Base-by-base conservation (phyloP, 2,329 filamentous ascomycete species). In the Cladophialophora immunda region DNA sequence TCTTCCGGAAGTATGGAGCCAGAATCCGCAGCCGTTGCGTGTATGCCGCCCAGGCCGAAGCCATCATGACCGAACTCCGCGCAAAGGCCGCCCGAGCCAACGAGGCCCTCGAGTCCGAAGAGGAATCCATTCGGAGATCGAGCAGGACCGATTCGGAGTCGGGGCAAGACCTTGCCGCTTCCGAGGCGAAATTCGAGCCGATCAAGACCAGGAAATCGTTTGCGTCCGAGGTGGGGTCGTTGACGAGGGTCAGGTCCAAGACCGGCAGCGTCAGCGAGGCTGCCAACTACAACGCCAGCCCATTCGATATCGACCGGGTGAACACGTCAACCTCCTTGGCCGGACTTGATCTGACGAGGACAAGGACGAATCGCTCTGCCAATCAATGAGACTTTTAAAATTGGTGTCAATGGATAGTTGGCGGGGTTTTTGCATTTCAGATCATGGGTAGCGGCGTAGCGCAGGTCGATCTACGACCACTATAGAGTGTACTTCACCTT, bases 1-100 rank as follows among this genome's bases (percentile, higher is more conserved):
- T 94, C 17, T 92, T 94, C 78, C 92, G 91, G 80, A 88, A 85
- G 72, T 92, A 92, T 76, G 91, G 91, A 45, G 80, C 64, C 52
- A n/a, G 13, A 25, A 67, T 67, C 27, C 59, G 64, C 25, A 32
- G 27, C 11, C 65, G 62, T 47, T 70, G 72, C 58, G 65, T 70
- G 9, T 73, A 74, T 45, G 62, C 71, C 22, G 58, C 70, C 1
- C 64, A 71, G 58, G 68, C 72, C 13, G 71, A 72, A 59, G 63
- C 64, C 45, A 62, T 65, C 52, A 73, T 73, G 71, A 57, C 57
- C 29, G 55, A 67, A 57, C 65, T 73, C 29, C 71, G 71, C 13
- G 62, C 58, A 11, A 69, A 62, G 52, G 64, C 55, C 27, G 66
- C 55, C 13, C 58, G 27, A 9, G 29, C 45, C 30, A 8, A 56